A percentile compares a stretch with the other conserved stretches of the same genome.
These are phyloP conservation scores for Citrus glauca DNA, from an alignment of 345 rosid genomes.

Conservation along the genomic window DNA sequence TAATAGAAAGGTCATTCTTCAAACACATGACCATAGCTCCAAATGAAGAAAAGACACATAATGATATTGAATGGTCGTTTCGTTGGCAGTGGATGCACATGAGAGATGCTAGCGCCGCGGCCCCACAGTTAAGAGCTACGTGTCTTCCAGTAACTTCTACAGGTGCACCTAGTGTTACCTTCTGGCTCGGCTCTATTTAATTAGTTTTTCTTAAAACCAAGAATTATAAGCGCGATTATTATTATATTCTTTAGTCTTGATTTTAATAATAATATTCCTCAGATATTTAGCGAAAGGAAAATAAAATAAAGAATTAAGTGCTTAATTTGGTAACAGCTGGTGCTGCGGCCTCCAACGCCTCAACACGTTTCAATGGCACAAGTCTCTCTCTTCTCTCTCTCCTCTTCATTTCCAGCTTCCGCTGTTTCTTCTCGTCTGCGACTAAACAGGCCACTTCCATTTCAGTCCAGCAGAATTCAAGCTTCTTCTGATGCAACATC, in stretches of 20 bases:
- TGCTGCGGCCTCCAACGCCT: background rate
- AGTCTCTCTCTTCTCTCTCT: slow-evolving; percentile 24
- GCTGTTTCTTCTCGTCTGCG: slow-evolving; percentile 18
- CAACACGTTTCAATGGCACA: slow-evolving; percentile 37
- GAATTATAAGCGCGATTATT: background rate
- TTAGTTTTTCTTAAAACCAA: too few species aligned
- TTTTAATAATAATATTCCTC: background rate
- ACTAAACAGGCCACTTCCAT: slow-evolving; percentile 17
- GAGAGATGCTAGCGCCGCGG: background rate
- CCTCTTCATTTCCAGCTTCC: slow-evolving; percentile 18
- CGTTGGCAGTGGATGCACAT: background rate
- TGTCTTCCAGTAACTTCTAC: slow-evolving; percentile 11
- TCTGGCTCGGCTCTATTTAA: background rate
- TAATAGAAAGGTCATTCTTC: background rate
- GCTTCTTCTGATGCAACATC: slow-evolving; percentile 20
- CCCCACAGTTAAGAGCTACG: background rate
- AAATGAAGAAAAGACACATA: background rate
- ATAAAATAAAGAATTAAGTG: background rate
- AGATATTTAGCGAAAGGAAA: background rate
- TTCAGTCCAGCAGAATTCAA: slow-evolving; percentile 7
- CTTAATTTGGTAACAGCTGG: slow-evolving; percentile 31
- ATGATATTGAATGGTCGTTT: background rate
- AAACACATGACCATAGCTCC: background rate
- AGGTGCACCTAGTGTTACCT: background rate
- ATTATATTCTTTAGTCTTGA: background rate